Conservation (phyloP, 1,139 yeast species). For the Petasospora fabianii region DNA sequence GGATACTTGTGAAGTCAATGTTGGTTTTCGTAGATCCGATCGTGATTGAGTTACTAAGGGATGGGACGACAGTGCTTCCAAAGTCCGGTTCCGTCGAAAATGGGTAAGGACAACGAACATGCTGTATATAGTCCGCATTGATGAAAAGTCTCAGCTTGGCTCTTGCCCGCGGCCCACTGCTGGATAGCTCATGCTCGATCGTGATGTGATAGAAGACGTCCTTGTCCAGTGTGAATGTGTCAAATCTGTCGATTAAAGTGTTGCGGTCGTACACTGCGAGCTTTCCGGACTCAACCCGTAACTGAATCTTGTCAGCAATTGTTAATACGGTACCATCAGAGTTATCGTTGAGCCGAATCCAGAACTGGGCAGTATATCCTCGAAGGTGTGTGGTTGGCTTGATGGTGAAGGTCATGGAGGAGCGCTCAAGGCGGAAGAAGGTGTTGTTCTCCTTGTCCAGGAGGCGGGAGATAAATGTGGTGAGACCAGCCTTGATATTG, state of each 20-base stretch:
- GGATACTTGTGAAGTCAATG: slow-evolving; percentile 21
- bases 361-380: slow-evolving; percentile 22
- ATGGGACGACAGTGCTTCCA: too few species aligned
- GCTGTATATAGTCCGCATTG: slow-evolving; percentile 21
- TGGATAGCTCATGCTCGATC: slow-evolving; percentile 17
- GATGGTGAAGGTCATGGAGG: slow-evolving; percentile 13
- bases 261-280: slow-evolving; percentile 14
- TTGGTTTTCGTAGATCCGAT: slow-evolving; percentile 17
- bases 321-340: slow-evolving; percentile 13
- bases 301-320: slow-evolving; percentile 12
- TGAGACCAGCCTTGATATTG: neutral
- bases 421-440: slow-evolving; percentile 17
- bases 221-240: slow-evolving; percentile 17
- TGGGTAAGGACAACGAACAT: slow-evolving; percentile 20
- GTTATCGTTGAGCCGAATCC: slow-evolving; percentile 19
- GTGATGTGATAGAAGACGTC: slow-evolving; percentile 21
- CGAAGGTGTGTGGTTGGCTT: neutral
- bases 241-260: slow-evolving; percentile 15
- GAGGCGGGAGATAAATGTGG: slow-evolving; percentile 7
- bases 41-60: slow-evolving; percentile 2
- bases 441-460: slow-evolving; percentile 15
- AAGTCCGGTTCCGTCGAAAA: slow-evolving; percentile 10
- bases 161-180: slow-evolving; percentile 13
- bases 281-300: slow-evolving; percentile 16
- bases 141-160: slow-evolving; percentile 22